Percentiles rank a stretch among this genome's conserved stretches.
These are phyloP conservation scores for Beverwykella pulmonaria DNA, from an alignment of 495 filamentous ascomycete species.

Conservation along the genomic window DNA sequence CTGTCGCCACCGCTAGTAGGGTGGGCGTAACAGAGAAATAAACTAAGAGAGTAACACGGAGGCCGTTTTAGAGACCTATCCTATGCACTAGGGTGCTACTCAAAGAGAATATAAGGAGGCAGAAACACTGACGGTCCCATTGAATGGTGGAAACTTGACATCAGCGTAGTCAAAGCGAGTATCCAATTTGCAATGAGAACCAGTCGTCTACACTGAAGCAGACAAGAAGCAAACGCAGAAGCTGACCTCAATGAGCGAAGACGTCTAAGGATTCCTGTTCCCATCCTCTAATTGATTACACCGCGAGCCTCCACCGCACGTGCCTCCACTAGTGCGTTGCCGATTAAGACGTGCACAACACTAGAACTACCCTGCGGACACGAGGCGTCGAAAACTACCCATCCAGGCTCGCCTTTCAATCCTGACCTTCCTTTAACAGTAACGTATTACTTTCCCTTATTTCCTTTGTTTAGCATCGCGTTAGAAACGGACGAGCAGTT, in stretches of 20 bases:
- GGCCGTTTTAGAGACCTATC: constrained; percentile 17
- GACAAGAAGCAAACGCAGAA: constrained; percentile 16
- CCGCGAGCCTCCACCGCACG: neutral
- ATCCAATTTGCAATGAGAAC: constrained; percentile 17
- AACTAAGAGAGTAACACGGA: constrained; percentile 19
- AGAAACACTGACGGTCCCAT: constrained; percentile 19
- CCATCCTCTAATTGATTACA: neutral
- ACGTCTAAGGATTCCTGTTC: neutral
- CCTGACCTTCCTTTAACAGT: neutral
- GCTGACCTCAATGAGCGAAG: constrained; percentile 6
- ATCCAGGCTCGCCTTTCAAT: neutral
- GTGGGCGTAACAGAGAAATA: constrained; percentile 1
- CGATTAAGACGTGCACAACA: constrained; percentile 12
- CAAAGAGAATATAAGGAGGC: constrained; percentile 25
- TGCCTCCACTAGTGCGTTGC: constrained; percentile 13
- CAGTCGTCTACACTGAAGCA: constrained; percentile 18
- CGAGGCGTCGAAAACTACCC: neutral
- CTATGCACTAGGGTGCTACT: constrained; percentile 22
- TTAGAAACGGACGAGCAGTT: constrained; percentile 3
- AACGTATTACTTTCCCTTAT: constrained; percentile 2
- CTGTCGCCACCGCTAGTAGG: too few relatives aligned
- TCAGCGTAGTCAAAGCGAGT: constrained; percentile 22
- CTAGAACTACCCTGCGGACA: constrained; percentile 12
- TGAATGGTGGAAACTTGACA: constrained; percentile 22
- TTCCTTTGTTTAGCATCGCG: constrained; percentile 16